Evolutionary conservation across 2,329 filamentous ascomycete species (phyloP), one percentile per base, ranked within the genome.

Genomic region (Bipolaris victoriae): DNA sequence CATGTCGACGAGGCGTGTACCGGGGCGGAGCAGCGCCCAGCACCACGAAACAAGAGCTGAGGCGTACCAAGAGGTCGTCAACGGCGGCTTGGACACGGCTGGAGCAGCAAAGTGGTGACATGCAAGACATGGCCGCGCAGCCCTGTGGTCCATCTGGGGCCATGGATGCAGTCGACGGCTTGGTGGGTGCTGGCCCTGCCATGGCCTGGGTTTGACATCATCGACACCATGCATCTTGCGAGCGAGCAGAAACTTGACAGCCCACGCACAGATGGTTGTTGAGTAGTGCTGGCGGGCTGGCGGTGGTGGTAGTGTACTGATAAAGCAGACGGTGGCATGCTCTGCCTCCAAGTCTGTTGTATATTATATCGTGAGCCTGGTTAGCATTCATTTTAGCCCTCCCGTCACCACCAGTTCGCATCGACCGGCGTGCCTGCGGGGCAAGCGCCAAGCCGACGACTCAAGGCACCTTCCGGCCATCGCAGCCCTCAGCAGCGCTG

Each of bases 401-500:
- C 22, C 22, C 18, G 50, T 49, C 31, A 49, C 39, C 45, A 53
- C 47, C 45, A 46, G 36, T 58, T 52, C 52, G 63, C 52, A 61
- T 53, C 52, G 47, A 44, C 55, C 53, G 40, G 45, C 44, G 36
- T 29, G 29, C 18, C 39, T 51, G 65, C 63, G 63, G 65, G 65
- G 65, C 64, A 65, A 29, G 35, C 54, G 63, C 65, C 61, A 66
- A 67, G 62, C 53, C 59, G 56, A 37, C 59, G 56, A 37, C 58
- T 49, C 44, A 50, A 47, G 45, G 48, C 58, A 58, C 49, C 49
- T 52, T 58, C 47, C 47, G 41, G 47, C 29, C 50, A 29, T 52
- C 53, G 57, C 62, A 52, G 47, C 52, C 33, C 43, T 37, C 45
- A 40, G 37, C 39, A 31, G 44, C 53, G 44, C 53, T 24, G 26